A percentile compares a stretch with the other conserved stretches of the same genome.
phyloP scores from a whole-genome alignment of 2,329 filamentous ascomycete species.

The Penicillium brasilianum region DNA sequence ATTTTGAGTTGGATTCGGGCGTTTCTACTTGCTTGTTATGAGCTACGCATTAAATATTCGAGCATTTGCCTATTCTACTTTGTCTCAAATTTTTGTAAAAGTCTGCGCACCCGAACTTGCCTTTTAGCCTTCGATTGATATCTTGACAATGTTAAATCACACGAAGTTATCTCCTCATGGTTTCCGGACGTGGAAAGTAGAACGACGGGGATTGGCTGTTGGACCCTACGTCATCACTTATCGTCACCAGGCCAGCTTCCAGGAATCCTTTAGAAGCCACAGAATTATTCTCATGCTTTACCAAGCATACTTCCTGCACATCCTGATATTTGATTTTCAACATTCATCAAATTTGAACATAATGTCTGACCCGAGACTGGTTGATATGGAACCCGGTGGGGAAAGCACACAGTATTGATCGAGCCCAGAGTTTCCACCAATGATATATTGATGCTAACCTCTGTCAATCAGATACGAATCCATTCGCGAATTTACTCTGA shows the following conservation, averaged over 20 bases:
- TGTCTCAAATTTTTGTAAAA: background rate
- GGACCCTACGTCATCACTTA: conserved; percentile 32
- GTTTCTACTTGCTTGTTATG: conserved; percentile 7
- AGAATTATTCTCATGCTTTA: background rate
- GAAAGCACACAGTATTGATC: conserved; percentile 60
- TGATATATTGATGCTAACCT: background rate
- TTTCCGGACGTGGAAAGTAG: background rate
- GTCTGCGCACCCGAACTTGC: background rate
- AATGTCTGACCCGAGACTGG: conserved; percentile 59
- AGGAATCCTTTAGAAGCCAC: background rate
- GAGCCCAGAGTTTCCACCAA: background rate
- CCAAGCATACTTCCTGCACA: background rate
- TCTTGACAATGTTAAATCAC: background rate
- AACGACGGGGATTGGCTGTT: background rate
- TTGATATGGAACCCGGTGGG: conserved; percentile 65
- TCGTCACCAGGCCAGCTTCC: conserved; percentile 19
- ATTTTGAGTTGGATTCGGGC: conserved; percentile 16
- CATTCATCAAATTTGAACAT: background rate
- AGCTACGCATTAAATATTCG: conserved; percentile 3
- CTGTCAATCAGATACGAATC: conserved; percentile 60
- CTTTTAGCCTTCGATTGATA: background rate
- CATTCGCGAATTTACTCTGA: conserved; percentile 55
- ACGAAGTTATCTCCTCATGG: background rate
- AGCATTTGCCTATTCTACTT: background rate
- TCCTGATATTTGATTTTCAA: background rate